These are phyloP conservation scores for Verticillium klebahnii DNA, from an alignment of 2,329 filamentous ascomycete genomes.

Conservation along the genomic window DNA sequence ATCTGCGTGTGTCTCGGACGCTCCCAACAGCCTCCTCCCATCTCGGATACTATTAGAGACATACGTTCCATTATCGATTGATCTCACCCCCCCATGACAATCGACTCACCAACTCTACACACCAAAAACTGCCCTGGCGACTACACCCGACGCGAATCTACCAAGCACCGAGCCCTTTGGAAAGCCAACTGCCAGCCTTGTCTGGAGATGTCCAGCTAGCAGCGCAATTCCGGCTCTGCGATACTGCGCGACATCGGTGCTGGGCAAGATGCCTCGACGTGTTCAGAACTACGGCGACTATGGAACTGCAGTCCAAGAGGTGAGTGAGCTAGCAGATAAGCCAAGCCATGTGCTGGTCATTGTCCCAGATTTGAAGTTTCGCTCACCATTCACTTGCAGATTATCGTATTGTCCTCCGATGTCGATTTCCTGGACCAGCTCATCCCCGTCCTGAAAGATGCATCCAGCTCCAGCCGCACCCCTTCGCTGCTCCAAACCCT, in stretches of 20 bases:
- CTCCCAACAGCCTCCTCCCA: no score
- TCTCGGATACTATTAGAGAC: no score
- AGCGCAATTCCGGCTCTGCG: not conserved
- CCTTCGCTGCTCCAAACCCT: slow-evolving; percentile 72
- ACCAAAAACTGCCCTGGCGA: no score
- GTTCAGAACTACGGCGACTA: slow-evolving; percentile 42
- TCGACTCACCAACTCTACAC: no score
- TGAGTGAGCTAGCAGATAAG: slow-evolving; percentile 13
- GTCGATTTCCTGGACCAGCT: slow-evolving; percentile 93
- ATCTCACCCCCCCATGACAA: no score
- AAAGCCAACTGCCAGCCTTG: not conserved
- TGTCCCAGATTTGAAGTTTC: not conserved
- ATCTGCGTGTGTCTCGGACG: no score
- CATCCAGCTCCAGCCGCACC: slow-evolving; percentile 68
- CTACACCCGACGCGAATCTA: no score
- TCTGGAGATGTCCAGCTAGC: not conserved
- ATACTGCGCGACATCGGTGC: not conserved
- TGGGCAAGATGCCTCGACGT: slow-evolving; percentile 36
- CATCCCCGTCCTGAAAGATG: slow-evolving; percentile 91
- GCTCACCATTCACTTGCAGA: slow-evolving; percentile 46
- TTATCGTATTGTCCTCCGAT: slow-evolving; percentile 87
- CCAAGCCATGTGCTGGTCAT: not conserved
- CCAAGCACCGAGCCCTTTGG: not conserved
- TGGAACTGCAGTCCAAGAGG: slow-evolving; percentile 40
- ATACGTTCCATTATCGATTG: no score